Base-by-base conservation (phyloP, 2,329 filamentous ascomycete species). In the Phyllosticta citribraziliensis region DNA sequence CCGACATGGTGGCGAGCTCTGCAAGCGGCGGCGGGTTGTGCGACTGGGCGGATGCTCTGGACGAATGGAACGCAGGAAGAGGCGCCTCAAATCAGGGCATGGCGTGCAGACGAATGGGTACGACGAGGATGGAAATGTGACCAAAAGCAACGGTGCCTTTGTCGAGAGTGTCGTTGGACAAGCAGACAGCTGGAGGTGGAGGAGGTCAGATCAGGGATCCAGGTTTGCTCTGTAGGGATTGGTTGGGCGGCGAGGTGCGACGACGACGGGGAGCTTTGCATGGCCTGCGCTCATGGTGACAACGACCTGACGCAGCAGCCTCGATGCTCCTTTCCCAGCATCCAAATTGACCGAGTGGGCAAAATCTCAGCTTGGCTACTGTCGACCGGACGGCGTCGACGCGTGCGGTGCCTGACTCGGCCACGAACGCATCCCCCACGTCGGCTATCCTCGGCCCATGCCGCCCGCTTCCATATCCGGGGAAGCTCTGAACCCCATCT, bases 1-100 rank as follows among this genome's bases (percentile, higher is more conserved):
- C 75, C 64, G 72, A 74, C 73, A 75, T 75, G 51, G 56, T 40
- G 20, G 25, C 51, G 30, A 20, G 53, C 52, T 30, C 55, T 14
- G 51, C 51, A 40, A 12, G 25, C 53, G 20, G 14, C 22, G 22
- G 22, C 25, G 57, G 53, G 50, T 50, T 60, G 59, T 22, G 35
- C 60, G 22, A 33, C 17, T n/a, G 25, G 24, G 22, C 40, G 40
- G 40, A 47, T 47, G 40, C 17, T 47, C 40, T 47, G 40, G 40
- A 47, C 40, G 40, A 47, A 47, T 47, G 17, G 14, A 47, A 47
- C 40, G 17, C 40, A n/a, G 40, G 40, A 17, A 47, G 40, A 47
- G 14, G 40, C 40, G 40, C 40, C 40, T 47, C 40, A 47, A 47
- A 47, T 47, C 40, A 47, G 40, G 40, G 8, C 40, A 47, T 47